phyloP scores from a whole-genome alignment of 495 filamentous ascomycete species.

The Aspergillus egyptiacus region DNA sequence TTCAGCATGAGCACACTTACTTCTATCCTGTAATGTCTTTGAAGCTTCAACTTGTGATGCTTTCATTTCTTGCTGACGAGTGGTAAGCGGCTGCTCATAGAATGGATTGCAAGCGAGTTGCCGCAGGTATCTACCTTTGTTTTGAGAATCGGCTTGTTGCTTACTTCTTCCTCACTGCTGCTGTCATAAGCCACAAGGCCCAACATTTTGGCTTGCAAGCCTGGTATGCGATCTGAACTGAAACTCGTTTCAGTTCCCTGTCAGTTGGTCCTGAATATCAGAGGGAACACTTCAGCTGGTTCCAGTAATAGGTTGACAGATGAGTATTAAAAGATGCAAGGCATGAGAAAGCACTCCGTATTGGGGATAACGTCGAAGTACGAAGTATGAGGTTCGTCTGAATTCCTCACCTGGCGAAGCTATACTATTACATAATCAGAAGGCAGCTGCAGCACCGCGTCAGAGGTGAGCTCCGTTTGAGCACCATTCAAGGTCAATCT shows the following conservation, averaged over 20 bases:
- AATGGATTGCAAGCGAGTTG: background rate
- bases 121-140: constrained; percentile 18
- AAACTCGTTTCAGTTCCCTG: too few relatives aligned
- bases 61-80: constrained; percentile 12
- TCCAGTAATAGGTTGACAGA: too few relatives aligned
- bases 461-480: constrained; percentile 24
- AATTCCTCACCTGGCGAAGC: constrained; percentile 6
- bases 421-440: constrained; percentile 34
- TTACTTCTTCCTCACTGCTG: constrained; percentile 67
- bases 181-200: constrained; percentile 68
- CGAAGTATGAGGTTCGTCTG: background rate
- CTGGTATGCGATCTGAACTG: too few relatives aligned
- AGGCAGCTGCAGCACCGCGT: constrained; percentile 41
- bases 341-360: background rate
- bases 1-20: constrained; percentile 13
- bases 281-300: too few relatives aligned
- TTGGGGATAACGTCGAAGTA: too few relatives aligned
- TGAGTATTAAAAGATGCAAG: background rate
- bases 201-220: constrained; percentile 59
- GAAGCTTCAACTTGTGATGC: background rate
- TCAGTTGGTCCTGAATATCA: too few relatives aligned
- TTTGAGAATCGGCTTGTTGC: constrained; percentile 12
- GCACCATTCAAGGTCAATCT: constrained; percentile 6
- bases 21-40: constrained; percentile 10
- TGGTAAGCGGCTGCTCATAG: background rate